These are phyloP conservation scores for Xylariaceae sp. DNA, from an alignment of 2,329 filamentous ascomycete species.

Conservation along the genomic window DNA sequence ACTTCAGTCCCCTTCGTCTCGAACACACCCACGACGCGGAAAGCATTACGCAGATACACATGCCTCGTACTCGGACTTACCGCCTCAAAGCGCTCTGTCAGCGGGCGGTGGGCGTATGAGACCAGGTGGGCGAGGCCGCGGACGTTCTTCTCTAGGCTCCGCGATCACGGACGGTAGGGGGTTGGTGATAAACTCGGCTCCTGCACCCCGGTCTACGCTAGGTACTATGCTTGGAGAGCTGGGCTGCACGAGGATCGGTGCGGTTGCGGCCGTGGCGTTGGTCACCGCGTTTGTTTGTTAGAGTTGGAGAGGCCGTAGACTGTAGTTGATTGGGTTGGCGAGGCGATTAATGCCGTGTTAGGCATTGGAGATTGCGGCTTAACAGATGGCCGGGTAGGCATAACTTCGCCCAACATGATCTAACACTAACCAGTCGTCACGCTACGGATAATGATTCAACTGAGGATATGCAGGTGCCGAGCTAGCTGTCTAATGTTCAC, in stretches of 20 bases:
- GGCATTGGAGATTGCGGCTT: no score
- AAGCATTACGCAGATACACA: conserved; percentile 24
- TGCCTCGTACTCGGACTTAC: conserved; percentile 14
- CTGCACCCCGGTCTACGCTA: background rate
- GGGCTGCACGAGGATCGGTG: conserved; percentile 1
- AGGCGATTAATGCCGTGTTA: no score
- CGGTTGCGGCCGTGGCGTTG: conserved; percentile 4
- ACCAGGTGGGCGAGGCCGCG: conserved; percentile 10
- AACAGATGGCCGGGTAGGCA: no score
- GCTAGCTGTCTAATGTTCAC: no score
- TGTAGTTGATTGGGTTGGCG: no score
- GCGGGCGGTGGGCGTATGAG: conserved; percentile 14
- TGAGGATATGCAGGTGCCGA: no score
- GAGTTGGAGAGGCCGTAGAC: background rate
- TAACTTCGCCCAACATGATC: no score
- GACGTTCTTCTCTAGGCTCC: conserved; percentile 18
- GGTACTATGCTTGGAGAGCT: background rate
- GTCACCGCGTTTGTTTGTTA: background rate
- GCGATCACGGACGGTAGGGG: conserved; percentile 16
- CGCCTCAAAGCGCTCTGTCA: conserved; percentile 17
- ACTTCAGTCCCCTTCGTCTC: conserved; percentile 13
- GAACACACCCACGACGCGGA: conserved; percentile 16
- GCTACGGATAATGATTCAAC: no score
- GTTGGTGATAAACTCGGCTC: background rate
- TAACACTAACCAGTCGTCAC: no score